Base-by-base conservation (phyloP, 805 yeast species). In the Kluyveromyces aestuarii region DNA sequence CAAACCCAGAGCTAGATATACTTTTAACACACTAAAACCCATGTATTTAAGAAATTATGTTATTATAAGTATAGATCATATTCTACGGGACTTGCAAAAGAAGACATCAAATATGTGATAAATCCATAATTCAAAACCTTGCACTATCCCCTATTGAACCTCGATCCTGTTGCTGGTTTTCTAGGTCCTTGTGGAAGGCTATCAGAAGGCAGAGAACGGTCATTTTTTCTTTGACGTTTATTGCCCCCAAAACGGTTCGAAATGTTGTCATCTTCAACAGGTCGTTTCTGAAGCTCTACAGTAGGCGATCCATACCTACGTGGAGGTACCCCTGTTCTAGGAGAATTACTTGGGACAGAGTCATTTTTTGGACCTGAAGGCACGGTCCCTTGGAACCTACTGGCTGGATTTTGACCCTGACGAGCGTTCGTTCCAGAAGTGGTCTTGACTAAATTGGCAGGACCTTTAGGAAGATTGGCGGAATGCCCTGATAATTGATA, bases 361-460 rank as follows among this genome's bases (percentile, higher is more conserved):
- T 43, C 45, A 16, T 21, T 35, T 16, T 27, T n/a, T n/a, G 45
- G 45, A 8, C 45, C 45, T 16, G 45, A 43, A 18, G 45, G 45
- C 11, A 43, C 16, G 4, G 10, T 14, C 8, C 36, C 30, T 41
- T 41, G 44, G 37, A 41, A 27, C 16, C 45, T 43, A 27, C 39
- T 43, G 14, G 19, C 11, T 8, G 35, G 7, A 37, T 37, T 37
- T 11, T 16, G 18, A 4, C 11, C 40, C 11, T 9, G 18, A 9
- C 40, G 18, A n/a, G 17, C 10, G 18, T 4, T n/a, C 3, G 25
- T n/a, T 11, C 25, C 40, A 17, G 14, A 8, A 13, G 21, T 19
- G 3, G 45, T 25, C 16, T 36, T 43, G 2, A 25, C 18, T 4
- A 27, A 21, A 18, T 35, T 43, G 6, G 45, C 45, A 16, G 45